phyloP scores from a whole-genome alignment of 2,329 filamentous ascomycete species.

The Ophiostoma novo-ulmi region DNA sequence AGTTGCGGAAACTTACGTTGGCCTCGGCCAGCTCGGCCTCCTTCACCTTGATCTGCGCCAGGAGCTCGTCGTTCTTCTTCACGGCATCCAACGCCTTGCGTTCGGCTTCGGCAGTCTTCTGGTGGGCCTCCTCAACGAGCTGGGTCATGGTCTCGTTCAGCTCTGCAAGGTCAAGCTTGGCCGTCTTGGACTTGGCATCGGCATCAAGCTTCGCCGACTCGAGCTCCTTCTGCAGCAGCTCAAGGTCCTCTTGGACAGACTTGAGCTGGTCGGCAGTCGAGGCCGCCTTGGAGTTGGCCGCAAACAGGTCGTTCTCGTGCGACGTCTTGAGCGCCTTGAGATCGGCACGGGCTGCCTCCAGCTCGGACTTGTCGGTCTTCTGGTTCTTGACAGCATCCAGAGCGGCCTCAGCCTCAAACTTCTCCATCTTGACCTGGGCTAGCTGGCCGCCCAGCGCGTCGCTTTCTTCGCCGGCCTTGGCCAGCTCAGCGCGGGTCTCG shows the following conservation, averaged over 20 bases:
- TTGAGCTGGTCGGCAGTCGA: conserved; percentile 38
- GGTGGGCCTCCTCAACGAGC: conserved; percentile 55
- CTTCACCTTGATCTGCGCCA: conserved; percentile 56
- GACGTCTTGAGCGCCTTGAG: conserved; percentile 45
- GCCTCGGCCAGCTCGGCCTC: conserved; percentile 60
- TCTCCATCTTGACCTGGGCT: conserved; percentile 56
- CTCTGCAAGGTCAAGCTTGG: conserved; percentile 56
- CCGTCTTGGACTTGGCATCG: conserved; percentile 50
- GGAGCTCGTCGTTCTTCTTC: conserved; percentile 49
- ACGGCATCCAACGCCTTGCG: conserved; percentile 51
- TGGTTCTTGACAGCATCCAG: conserved; percentile 54
- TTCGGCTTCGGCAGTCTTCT: conserved; percentile 43
- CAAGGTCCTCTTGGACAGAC: conserved; percentile 42
- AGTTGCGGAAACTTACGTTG: conserved; percentile 44
- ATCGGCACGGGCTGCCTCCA: conserved; percentile 49
- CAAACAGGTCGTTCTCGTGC: conserved; percentile 34
- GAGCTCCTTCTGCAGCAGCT: conserved; percentile 48
- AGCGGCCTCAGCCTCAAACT: conserved; percentile 55
- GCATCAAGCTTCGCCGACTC: conserved; percentile 49
- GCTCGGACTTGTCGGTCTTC: conserved; percentile 52
- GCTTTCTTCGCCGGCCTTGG: conserved; percentile 45
- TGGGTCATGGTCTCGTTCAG: conserved; percentile 59
- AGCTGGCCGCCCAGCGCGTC: conserved; percentile 50
- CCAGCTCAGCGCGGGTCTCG: conserved; percentile 39
- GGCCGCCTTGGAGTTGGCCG: conserved; percentile 36